These are phyloP conservation scores for Theobroma grandiflorum DNA, from an alignment of 441 rosid genomes.

Conservation along the genomic window DNA sequence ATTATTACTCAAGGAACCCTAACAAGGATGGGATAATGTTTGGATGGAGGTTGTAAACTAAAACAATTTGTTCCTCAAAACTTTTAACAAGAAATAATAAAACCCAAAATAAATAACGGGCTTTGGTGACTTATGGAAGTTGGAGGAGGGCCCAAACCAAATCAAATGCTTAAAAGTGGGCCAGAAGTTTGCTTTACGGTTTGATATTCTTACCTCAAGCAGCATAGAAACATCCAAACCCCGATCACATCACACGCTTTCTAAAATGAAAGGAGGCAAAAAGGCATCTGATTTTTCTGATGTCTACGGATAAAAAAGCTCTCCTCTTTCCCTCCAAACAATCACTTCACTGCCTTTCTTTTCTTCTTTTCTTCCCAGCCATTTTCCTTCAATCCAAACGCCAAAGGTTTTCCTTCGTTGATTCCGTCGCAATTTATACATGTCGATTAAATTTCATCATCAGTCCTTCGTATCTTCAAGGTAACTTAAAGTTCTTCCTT, in stretches of 20 bases:
- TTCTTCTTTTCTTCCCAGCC: constrained; percentile 8
- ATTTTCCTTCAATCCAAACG: constrained; percentile 42
- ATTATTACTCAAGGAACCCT: too few species aligned
- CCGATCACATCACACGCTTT: not conserved
- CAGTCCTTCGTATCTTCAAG: constrained; percentile 57
- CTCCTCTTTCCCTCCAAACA: constrained; percentile 12
- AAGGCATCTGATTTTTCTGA: not conserved
- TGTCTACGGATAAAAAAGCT: constrained; percentile 46
- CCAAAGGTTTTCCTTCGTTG: constrained; percentile 27
- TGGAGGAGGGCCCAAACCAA: not conserved
- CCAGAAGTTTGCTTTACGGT: not conserved
- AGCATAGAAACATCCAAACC: not conserved
- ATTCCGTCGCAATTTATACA: constrained; percentile 28
- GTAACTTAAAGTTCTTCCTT: constrained; percentile 35
- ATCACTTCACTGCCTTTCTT: not conserved
- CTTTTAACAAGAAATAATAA: too few species aligned
- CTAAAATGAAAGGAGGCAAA: not conserved
- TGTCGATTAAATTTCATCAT: constrained; percentile 69
- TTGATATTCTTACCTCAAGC: not conserved
- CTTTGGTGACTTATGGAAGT: not conserved
- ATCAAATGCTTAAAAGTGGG: not conserved
- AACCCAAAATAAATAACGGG: not conserved
- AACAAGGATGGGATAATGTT: too few species aligned
- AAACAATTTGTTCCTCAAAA: too few species aligned
- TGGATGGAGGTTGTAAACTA: too few species aligned